These are phyloP conservation scores for Panicum virgatum DNA, from an alignment of 202 grass and related monocot species.

Conservation along the genomic window DNA sequence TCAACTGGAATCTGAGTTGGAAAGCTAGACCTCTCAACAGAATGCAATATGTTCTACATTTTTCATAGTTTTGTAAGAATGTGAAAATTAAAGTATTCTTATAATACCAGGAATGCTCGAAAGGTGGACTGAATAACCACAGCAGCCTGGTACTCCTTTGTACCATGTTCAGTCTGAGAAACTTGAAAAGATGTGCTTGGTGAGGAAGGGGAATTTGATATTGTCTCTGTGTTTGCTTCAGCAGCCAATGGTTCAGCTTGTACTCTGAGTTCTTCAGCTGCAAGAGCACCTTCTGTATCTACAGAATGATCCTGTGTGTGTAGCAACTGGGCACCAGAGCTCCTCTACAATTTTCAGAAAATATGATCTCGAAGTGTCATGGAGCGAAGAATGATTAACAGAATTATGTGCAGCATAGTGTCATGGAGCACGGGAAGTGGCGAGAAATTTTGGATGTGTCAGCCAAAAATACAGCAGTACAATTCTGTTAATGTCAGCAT, in stretches of 20 bases:
- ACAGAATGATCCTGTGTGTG: slow-evolving; percentile 38
- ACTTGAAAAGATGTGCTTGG: slow-evolving; percentile 30
- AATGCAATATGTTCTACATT: neutral
- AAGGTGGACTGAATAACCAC: slow-evolving; percentile 58
- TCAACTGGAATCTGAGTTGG: neutral
- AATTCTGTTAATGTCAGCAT: neutral
- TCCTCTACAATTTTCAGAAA: slow-evolving; percentile 50
- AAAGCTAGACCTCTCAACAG: neutral
- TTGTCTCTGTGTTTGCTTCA: slow-evolving; percentile 34
- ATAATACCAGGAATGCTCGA: slow-evolving; percentile 66
- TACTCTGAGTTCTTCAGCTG: slow-evolving; percentile 38
- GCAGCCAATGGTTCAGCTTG: slow-evolving; percentile 44
- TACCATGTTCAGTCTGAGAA: slow-evolving; percentile 37
- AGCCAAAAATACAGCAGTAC: slow-evolving; percentile 3
- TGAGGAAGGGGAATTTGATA: slow-evolving; percentile 34
- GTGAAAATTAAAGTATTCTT: slow-evolving; percentile 18
- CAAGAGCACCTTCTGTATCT: slow-evolving; percentile 30
- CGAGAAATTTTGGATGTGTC: neutral
- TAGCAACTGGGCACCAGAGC: slow-evolving; percentile 34
- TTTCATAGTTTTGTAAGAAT: slow-evolving; percentile 20
- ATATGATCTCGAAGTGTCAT: slow-evolving; percentile 22
- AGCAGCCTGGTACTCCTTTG: slow-evolving; percentile 53
- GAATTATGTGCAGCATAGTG: neutral
- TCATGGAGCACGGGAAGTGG: neutral
- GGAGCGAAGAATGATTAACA: neutral